Base-by-base conservation (phyloP, 2,329 filamentous ascomycete genomes). In the Tolypocladium inflatum region DNA sequence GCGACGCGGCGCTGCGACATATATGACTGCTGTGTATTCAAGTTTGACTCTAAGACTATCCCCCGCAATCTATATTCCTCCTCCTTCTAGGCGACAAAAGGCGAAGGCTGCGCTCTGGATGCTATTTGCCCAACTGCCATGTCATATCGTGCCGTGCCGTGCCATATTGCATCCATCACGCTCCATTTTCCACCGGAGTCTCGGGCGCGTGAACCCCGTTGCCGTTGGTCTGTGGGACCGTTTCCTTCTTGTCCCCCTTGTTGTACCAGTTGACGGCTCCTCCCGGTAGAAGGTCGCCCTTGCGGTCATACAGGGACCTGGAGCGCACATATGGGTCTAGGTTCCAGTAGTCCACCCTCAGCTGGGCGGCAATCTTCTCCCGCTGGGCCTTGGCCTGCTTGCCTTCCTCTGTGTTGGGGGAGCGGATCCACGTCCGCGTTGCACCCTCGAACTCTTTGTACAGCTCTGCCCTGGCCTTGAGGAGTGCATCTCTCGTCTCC, bases 241-340 rank as follows among this genome's bases (percentile, higher is more conserved):
- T 45, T 19, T 54, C 53, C 52, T 57, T 55, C 33, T 63, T 59
- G 50, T 63, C 58, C 53, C 63, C 60, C 54, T 65, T 61, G 6
- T 77, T 72, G 67, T 95, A 94, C 72, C 90, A 92, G 41, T 89
- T 76, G 50, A 93, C 74, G 67, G 80, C 80, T 1, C 91, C 92
- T 13, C 78, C 84, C 1, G 78, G 74, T 60, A 82, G 76, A 52
- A 97, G 79, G 60, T 94, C 76, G 1, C 91, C 90, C 15, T 80
- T 81, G 60, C 94, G 83, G 71, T 99, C 94, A 66, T 96, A 97
- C 60, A 90, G 74, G n/a, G 86, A 89, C 66, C 87, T 81, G 15
- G 92, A 90, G 43, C 94, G 80, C 37, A 97, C 71, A 70, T 93
- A 96, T 0, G 91, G 91, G 74, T 99, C 94, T 56, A 97, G 73